Base-by-base conservation (phyloP, 1,284 basidiomycete genomes). In the Tausonia pullulans region DNA sequence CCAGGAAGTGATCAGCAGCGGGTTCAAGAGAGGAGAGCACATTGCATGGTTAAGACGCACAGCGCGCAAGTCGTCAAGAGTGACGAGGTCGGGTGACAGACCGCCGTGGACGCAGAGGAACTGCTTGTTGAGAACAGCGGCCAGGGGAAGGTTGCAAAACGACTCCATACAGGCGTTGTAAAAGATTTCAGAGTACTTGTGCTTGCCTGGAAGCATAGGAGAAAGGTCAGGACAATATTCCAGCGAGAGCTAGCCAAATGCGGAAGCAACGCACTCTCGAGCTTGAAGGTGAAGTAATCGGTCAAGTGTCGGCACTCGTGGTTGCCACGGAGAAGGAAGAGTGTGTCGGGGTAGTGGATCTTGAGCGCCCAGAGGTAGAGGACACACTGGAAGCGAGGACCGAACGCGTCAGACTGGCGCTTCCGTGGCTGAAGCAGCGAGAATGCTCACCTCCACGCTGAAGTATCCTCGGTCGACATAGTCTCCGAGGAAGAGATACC, bases 381-480 rank as follows among this genome's bases (percentile, higher is more conserved):
- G 9, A 94, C 90, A 74, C 90, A 93, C 89, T 92, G 71, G 5
- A 40, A 44, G 6, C 7, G 4, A 40, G 13, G 46, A 39, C 40
- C 39, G 7, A 54, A 27, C 49, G 57, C n/a, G 45, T 14, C 5
- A 1, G 11, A 56, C 14, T 46, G 39, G 61, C 46, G 40, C 45
- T 44, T 50, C 13, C 4, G 14, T 3, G 51, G 27, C 27, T 27
- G 27, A 27, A 7, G 7, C n/a, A n/a, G 50, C 5, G 62, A 58
- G 8, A 16, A 50, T 48, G 71, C 79, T 62, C 64, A 88, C 88
- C 81, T 96, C 93, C 71, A 96, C 93, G n/a, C 90, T 89, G 77
- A 96, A 97, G 78, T 88, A 87, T 43, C 96, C 95, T 64, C 95
- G 85, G 79, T 99, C 95, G 59, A 99, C 95, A 75, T 98, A 98